A percentile compares a stretch with the other conserved stretches of the same genome.
phyloP scores from a whole-genome alignment of 768 basidiomycete genomes.

The Auriculariales sp. region DNA sequence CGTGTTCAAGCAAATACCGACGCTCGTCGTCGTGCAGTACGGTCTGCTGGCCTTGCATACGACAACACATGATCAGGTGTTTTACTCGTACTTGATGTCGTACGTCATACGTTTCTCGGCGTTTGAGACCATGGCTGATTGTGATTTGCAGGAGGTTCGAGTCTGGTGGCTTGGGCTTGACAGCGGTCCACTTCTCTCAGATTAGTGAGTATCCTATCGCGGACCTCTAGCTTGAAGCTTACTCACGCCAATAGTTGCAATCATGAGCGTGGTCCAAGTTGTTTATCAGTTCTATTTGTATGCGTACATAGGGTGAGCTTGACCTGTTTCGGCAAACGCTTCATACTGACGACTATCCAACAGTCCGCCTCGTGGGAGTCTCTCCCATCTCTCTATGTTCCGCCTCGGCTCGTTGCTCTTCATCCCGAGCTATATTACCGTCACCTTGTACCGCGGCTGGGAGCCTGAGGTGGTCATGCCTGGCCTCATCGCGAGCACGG shows the following conservation, averaged over 20 bases:
- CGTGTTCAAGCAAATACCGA: slow-evolving; percentile 58
- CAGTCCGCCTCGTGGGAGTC: slow-evolving; percentile 68
- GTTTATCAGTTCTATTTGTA: slow-evolving; percentile 84
- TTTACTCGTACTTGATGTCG: slow-evolving; percentile 85
- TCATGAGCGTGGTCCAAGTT: slow-evolving; percentile 92
- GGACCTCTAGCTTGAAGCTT: not conserved
- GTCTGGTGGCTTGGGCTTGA: slow-evolving; percentile 77
- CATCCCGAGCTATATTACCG: slow-evolving; percentile 78
- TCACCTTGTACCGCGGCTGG: slow-evolving; percentile 53
- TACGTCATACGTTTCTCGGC: slow-evolving; percentile 29
- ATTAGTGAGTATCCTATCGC: slow-evolving; percentile 41
- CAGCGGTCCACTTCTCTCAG: slow-evolving; percentile 83
- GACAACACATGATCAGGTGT: slow-evolving; percentile 81
- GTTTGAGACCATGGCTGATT: no score
- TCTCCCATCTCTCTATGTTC: slow-evolving; percentile 82
- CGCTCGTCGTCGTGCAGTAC: slow-evolving; percentile 81
- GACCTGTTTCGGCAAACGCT: not conserved
- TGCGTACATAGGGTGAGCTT: slow-evolving; percentile 29
- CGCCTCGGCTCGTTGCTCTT: slow-evolving; percentile 74
- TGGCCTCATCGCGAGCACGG: slow-evolving; percentile 70
- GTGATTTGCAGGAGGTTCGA: slow-evolving; percentile 45
- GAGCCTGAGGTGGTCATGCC: slow-evolving; percentile 70
- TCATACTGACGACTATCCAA: not conserved
- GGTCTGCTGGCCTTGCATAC: slow-evolving; percentile 81
- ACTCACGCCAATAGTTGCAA: slow-evolving; percentile 38